Conservation (phyloP, 2,329 filamentous ascomycete genomes). For the Neonectria faginata region DNA sequence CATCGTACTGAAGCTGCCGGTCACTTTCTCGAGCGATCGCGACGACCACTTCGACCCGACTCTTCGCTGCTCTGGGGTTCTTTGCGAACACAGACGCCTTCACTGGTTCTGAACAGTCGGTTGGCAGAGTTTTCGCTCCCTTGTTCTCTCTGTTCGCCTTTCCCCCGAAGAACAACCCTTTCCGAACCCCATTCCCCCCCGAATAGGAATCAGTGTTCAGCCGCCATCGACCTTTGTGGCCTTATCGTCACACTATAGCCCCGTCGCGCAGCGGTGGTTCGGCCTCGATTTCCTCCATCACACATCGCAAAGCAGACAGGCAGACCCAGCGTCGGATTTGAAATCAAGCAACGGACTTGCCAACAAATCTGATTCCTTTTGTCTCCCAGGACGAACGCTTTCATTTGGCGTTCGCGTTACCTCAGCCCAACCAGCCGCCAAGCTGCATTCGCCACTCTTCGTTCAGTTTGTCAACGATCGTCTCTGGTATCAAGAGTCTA, state of each 20-base stretch:
- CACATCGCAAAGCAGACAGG: neutral
- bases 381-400: constrained; percentile 5
- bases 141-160: constrained; percentile 16
- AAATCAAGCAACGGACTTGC: neutral
- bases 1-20: constrained; percentile 32
- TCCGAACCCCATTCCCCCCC: neutral
- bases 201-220: constrained; percentile 3
- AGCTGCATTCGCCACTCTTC: constrained; percentile 79
- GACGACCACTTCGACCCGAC: constrained; percentile 52
- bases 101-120: constrained; percentile 66
- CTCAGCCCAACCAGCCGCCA: constrained; percentile 58
- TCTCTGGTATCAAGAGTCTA: constrained; percentile 51
- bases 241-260: neutral
- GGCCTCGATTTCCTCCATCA: neutral
- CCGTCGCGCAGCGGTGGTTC: constrained; percentile 13
- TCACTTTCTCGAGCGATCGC: constrained; percentile 40
- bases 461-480: constrained; percentile 64
- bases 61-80: constrained; percentile 53
- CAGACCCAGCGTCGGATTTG: neutral
- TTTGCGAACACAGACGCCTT: constrained; percentile 67
- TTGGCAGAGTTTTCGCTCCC: constrained; percentile 44
- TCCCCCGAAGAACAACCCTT: constrained; percentile 16
- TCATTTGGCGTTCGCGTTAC: constrained; percentile 11
- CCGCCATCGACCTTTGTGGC: neutral
- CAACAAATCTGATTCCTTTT: neutral